A percentile compares a stretch with the other conserved stretches of the same genome.
phyloP scores from a whole-genome alignment of 345 rosid genomes.

The Excoecaria cochinchinensis region DNA sequence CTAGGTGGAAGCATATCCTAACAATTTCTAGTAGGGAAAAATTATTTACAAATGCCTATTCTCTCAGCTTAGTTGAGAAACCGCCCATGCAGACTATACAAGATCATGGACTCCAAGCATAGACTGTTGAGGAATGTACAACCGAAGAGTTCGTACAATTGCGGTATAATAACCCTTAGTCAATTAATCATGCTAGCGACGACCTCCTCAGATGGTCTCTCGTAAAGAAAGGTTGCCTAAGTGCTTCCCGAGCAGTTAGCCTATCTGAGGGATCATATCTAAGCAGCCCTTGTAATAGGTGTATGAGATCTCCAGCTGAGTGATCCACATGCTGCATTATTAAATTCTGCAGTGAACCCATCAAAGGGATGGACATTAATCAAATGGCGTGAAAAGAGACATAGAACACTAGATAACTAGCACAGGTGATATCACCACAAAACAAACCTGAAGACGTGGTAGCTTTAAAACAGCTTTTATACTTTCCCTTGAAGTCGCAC shows the following conservation, averaged over 20 bases:
- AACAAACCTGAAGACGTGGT: slow-evolving; percentile 69
- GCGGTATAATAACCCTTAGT: background rate
- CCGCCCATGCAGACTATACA: too few species aligned
- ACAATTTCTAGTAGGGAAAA: too few species aligned
- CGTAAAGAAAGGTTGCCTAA: slow-evolving; percentile 29
- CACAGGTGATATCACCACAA: background rate
- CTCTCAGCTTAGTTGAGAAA: too few species aligned
- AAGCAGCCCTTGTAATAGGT: slow-evolving; percentile 30
- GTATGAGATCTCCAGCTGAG: slow-evolving; percentile 36
- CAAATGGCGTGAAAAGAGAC: too few species aligned
- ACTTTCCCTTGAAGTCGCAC: slow-evolving; percentile 78
- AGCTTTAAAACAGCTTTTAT: slow-evolving; percentile 73
- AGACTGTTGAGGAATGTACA: background rate
- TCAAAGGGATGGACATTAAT: background rate
- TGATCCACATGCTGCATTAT: slow-evolving; percentile 39
- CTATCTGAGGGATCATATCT: slow-evolving; percentile 32
- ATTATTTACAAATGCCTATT: too few species aligned
- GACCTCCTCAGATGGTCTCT: slow-evolving; percentile 19
- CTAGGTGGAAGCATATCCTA: too few species aligned
- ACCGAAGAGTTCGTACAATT: background rate
- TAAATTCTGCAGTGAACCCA: slow-evolving; percentile 14
- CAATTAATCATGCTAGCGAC: background rate
- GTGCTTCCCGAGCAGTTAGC: slow-evolving; percentile 31
- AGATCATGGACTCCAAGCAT: too few species aligned
- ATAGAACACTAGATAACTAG: background rate